Evolutionary conservation across 2,329 filamentous ascomycete genomes (phyloP).

Genomic region (Exophiala mesophila): DNA sequence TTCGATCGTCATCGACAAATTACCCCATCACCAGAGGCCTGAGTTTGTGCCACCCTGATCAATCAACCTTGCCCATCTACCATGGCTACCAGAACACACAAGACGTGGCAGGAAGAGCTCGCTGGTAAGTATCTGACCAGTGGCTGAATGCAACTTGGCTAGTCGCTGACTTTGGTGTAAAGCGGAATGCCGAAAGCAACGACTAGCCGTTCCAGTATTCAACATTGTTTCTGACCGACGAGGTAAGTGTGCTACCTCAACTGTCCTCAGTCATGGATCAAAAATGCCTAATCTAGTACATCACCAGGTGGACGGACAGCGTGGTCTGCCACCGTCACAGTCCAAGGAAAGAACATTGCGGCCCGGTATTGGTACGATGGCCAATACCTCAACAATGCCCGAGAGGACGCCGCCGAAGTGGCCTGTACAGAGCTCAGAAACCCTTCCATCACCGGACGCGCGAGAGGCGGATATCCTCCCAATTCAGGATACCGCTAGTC

Average conservation of each 20-base stretch:
- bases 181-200: conserved; percentile 25
- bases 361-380: conserved; percentile 91
- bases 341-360: conserved; percentile 59
- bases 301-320: conserved; percentile 75
- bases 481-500: conserved; percentile 8
- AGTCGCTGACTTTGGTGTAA: too few relatives aligned
- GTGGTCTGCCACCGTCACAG: conserved; percentile 77
- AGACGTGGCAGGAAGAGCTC: conserved; percentile 52
- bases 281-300: conserved; percentile 27
- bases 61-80: not conserved
- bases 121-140: conserved; percentile 46
- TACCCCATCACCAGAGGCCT: too few relatives aligned
- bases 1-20: too few relatives aligned
- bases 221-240: conserved; percentile 70
- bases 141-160: too few relatives aligned
- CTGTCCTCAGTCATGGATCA: conserved; percentile 19
- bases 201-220: conserved; percentile 51
- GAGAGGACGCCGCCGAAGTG: conserved; percentile 84
- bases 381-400: conserved; percentile 78
- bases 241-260: conserved; percentile 28
- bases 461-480: conserved; percentile 12
- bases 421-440: conserved; percentile 44
- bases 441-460: conserved; percentile 27
- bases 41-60: not conserved
- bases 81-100: conserved; percentile 25